Base-by-base conservation (phyloP, 73 alveolate species). In the Paramecium primaurelia region DNA sequence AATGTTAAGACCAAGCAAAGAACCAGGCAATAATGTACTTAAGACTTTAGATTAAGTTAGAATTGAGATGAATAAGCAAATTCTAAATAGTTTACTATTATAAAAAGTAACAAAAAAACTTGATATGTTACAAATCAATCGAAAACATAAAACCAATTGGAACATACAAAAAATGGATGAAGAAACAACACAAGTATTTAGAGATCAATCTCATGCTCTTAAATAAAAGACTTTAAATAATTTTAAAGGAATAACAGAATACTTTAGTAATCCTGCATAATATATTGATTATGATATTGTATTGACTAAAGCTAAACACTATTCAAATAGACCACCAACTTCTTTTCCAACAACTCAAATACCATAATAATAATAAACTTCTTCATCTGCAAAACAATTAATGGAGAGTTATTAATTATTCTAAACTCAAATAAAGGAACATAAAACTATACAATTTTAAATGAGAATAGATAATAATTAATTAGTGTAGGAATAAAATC, bases 181-280 rank as follows among this genome's bases (percentile, higher is more conserved):
- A 64, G 91, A 80, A 47, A 44, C 77, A 4, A 47, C 91, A 0
- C 30, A 40, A 80, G 51, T 80, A 25, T 77, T 77, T 77, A 40
- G 91, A 20, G 91, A 80, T 25, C 14, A 80, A 47, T 80, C 91
- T 28, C 58, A 80, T 32, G 71, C 77, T 20, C 75, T 80, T 3
- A 80, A 80, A 80, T 20, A 25, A 20, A 40, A 36, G 30, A 80
- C 91, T 2, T 22, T 80, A 9, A 80, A 80, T 7, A 80, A 80
- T 80, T 80, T 80, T 80, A 80, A 44, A 80, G 91, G 91, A 12
- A 40, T 80, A 6, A 80, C 91, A n/a, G 91, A 80, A 80, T 80
- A 80, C 45, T 80, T 80, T 22, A 32, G 64, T 80, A 80, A 80
- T 80, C 91, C 91, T 20, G 91, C 91, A 10, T 20, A 80, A 49